A percentile compares a stretch with the other conserved stretches of the same genome.
Conservation (phyloP, 495 filamentous ascomycete genomes). For the Penicillium maclennaniae region DNA sequence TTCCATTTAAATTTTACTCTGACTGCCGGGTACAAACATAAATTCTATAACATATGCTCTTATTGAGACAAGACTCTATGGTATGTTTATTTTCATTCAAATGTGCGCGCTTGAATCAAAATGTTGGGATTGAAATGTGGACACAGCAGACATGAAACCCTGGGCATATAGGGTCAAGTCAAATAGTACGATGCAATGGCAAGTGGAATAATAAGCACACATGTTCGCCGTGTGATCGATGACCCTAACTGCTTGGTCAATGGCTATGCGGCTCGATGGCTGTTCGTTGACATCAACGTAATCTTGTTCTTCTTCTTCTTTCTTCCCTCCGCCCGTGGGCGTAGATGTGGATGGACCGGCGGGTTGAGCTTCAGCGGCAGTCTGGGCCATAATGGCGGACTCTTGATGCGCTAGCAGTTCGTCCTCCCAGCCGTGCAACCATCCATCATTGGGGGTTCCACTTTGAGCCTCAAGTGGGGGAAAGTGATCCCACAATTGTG, state of each 20-base stretch:
- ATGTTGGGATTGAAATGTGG: conserved; percentile 22
- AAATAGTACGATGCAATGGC: neutral
- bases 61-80: neutral
- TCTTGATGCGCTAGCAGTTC: conserved; percentile 55
- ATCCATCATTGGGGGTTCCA: conserved; percentile 61
- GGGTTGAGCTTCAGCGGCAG: conserved; percentile 25
- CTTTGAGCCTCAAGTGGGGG: conserved; percentile 38
- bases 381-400: conserved; percentile 37
- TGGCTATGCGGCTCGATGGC: conserved; percentile 57
- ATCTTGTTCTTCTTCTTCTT: conserved; percentile 93
- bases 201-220: neutral
- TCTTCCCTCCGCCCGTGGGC: conserved; percentile 40
- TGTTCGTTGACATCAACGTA: conserved; percentile 87
- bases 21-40: neutral
- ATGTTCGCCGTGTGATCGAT: neutral
- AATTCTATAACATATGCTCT: neutral
- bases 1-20: neutral
- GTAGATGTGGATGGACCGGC: conserved; percentile 15
- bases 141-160: conserved; percentile 1
- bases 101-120: conserved; percentile 10
- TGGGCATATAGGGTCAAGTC: neutral
- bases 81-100: conserved; percentile 12
- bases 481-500: conserved; percentile 51
- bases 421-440: conserved; percentile 74
- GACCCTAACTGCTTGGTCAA: neutral